Evolutionary conservation across 805 yeast genomes (phyloP), one percentile per base, ranked within the genome.

Genomic region (Cyberlindnera galapagoensis): DNA sequence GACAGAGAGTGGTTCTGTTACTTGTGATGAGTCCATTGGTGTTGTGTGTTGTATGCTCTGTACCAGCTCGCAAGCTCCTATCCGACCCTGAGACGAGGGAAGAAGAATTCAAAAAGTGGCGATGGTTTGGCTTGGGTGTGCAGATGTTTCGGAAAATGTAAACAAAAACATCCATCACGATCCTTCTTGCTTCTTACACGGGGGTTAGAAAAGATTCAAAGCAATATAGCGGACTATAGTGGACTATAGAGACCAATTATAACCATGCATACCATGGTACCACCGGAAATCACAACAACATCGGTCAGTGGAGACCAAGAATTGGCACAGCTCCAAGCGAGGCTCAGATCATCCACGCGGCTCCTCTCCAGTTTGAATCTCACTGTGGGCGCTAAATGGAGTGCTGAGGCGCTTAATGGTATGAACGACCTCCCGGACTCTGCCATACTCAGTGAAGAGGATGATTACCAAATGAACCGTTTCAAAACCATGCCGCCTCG

Each of bases 321-420:
- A n/a, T n/a, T n/a, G 10, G n/a, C 18, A n/a, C 22, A 20, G 20
- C 40, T 39, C 2, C 34, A 28, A n/a, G 5, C 28, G 6, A 26
- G 34, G 24, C 34, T 39, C 11, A 49, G 67, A 15, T 54, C 51
- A 24, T 68, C 81, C 3, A 58, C 66, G 5, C 40, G 43, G 17
- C 60, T 63, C 4, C 60, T 85, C 13, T 54, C 74, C 2, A 69
- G 71, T 21, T 60, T 84, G 38, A 74, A 81, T 37, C 62, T 86
- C 9, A 67, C 68, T 47, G 76, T 75, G 31, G 77, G 87, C 0
- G 74, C 94, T 4, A 84, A 84, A 60, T 87, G 94, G 94, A 67
- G 77, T 1, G 77, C 85, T 3, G 95, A 86, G 48, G 94, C 94
- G 2, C 60, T 81, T 14, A 69, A 17, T 12, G 26, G 32, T 5